Percentiles rank a stretch among this genome's conserved stretches.
These are phyloP conservation scores for Pleurotus platypus DNA, from an alignment of 768 basidiomycete species.

Conservation along the genomic window DNA sequence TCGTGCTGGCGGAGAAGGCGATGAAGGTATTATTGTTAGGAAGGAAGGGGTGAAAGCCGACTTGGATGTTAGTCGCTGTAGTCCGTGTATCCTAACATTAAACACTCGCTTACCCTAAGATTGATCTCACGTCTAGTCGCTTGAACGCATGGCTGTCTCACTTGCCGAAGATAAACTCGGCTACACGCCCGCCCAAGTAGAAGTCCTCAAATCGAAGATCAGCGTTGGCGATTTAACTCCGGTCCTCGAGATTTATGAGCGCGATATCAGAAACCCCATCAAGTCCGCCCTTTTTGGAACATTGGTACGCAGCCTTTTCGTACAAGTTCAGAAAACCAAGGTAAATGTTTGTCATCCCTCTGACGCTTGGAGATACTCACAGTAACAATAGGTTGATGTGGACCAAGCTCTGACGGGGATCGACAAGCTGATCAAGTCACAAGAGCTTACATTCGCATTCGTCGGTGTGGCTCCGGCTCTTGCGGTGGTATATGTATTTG, in stretches of 20 bases:
- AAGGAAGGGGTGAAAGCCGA: constrained; percentile 84
- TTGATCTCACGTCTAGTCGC: constrained; percentile 53
- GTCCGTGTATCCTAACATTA: background rate
- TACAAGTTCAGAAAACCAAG: constrained; percentile 96
- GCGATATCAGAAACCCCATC: constrained; percentile 86
- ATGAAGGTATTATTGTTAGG: constrained; percentile 66
- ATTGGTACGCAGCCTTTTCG: constrained; percentile 78
- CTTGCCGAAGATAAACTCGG: constrained; percentile 79
- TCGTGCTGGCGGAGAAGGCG: constrained; percentile 66
- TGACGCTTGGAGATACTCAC: background rate
- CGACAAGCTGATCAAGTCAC: constrained; percentile 89
- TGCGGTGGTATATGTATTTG: constrained; percentile 68
- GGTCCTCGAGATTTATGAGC: constrained; percentile 84
- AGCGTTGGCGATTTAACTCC: constrained; percentile 81
- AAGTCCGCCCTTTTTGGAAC: constrained; percentile 78
- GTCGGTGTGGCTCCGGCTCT: constrained; percentile 93
- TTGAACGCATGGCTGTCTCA: constrained; percentile 89
- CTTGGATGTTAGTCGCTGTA: constrained; percentile 53
- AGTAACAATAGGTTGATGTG: constrained; percentile 72
- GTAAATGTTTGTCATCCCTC: constrained; percentile 28
- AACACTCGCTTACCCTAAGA: background rate
- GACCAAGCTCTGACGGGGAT: constrained; percentile 88
- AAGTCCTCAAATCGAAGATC: constrained; percentile 60
- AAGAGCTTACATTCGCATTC: constrained; percentile 94
- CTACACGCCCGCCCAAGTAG: constrained; percentile 62